These are phyloP conservation scores for Thielaviopsis euricoi DNA, from an alignment of 2,329 filamentous ascomycete genomes.

Conservation along the genomic window DNA sequence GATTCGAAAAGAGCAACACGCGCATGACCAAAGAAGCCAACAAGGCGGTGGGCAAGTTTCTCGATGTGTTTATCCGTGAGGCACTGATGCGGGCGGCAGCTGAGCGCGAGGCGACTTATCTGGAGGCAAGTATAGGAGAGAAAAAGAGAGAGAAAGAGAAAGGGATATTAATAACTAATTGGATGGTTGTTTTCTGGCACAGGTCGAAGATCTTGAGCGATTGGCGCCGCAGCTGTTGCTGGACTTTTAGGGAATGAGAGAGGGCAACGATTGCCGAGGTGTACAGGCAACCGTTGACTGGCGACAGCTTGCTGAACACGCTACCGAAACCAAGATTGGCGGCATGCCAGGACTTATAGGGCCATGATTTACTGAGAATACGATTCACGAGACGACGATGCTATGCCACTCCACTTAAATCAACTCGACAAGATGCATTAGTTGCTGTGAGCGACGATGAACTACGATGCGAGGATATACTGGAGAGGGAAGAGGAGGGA, in stretches of 20 bases:
- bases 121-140: conserved; percentile 43
- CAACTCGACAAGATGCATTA: too few species aligned
- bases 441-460: too few species aligned
- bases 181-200: too few species aligned
- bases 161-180: conserved; percentile 1
- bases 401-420: too few species aligned
- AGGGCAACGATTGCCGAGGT: too few species aligned
- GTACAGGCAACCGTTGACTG: too few species aligned
- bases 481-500: neutral
- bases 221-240: conserved; percentile 69
- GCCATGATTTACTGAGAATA: too few species aligned
- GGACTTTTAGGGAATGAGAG: conserved; percentile 45
- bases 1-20: conserved; percentile 57
- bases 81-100: conserved; percentile 64
- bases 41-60: conserved; percentile 61
- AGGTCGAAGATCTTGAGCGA: conserved; percentile 84
- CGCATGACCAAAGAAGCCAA: conserved; percentile 65
- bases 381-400: too few species aligned
- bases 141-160: neutral
- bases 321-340: too few species aligned
- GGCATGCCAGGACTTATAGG: too few species aligned
- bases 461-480: neutral
- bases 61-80: conserved; percentile 83
- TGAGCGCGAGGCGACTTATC: conserved; percentile 51
- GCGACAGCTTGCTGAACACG: too few species aligned